Evolutionary conservation across 75 land plant species (phyloP), one percentile per base, ranked within the genome.

Genomic region (Chamaecyparis obtusa): DNA sequence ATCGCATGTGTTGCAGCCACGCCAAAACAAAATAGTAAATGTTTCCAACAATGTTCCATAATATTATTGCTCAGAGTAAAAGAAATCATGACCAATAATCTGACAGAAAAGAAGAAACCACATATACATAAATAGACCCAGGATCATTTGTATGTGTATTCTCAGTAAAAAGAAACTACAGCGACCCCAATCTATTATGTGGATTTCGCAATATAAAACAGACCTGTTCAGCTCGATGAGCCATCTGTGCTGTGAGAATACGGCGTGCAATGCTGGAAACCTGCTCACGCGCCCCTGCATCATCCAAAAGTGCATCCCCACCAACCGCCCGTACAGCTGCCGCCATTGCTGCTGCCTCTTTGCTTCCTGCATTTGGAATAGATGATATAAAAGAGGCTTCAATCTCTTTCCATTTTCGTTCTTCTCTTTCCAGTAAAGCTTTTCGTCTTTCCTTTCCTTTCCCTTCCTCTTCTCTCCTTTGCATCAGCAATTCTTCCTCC

Each of bases 251-350:
- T 33, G 88, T 36, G 43, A 98, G 93, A 32, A 98, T 95, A 51
- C 99, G 93, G 46, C 92, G 95, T 79, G 99, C 99, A 90, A 98
- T 95, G 84, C 92, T 95, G 36, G 97, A 91, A 80, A 97, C 99
- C 41, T 95, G 93, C 84, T 96, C 99, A 19, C 99, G 92, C 30
- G 97, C 95, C 89, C 92, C 93, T 46, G 96, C 93, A 37, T 98
- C 99, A 88, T 96, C 99, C 85, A 97, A 91, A 87, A 95, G 92
- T 85, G 94, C 94, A 90, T 96, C 99, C 84, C 99, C 95, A 67
- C 98, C 99, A 37, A 98, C 96, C 48, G 99, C 99, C 88, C 99
- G 99, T 10, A 98, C 96, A 76, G 99, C 99, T 87, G 99, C 97
- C 75, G 98, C 98, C 97, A 98, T 92, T 44, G 99, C 99, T 39